phyloP scores from a whole-genome alignment of 1,284 basidiomycete genomes.

The Golubevia pallescens region DNA sequence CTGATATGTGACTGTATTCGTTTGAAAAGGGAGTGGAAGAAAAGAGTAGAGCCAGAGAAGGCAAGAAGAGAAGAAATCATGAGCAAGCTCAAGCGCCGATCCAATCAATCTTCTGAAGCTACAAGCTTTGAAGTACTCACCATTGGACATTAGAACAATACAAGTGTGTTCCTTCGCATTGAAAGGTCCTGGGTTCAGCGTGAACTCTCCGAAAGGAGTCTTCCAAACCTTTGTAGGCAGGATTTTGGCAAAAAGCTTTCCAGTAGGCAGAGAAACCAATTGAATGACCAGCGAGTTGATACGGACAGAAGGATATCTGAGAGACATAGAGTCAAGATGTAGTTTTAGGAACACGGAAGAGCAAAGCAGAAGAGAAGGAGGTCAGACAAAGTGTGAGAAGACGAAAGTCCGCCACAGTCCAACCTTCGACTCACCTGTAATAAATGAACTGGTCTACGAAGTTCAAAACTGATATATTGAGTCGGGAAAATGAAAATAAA shows the following conservation, averaged over 20 bases:
- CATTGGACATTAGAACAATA: constrained; percentile 13
- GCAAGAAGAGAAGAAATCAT: too few species aligned
- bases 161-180: constrained; percentile 10
- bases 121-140: too few species aligned
- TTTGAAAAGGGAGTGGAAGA: too few species aligned
- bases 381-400: not conserved
- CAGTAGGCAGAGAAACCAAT: constrained; percentile 5
- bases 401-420: too few species aligned
- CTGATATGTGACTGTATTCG: too few species aligned
- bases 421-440: too few species aligned
- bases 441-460: not conserved
- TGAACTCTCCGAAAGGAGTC: not conserved
- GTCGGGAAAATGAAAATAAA: not conserved
- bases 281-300: constrained; percentile 8
- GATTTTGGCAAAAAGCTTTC: constrained; percentile 2
- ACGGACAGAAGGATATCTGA: constrained; percentile 7
- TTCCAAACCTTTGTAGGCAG: not conserved
- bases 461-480: not conserved
- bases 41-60: too few species aligned
- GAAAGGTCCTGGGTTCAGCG: constrained; percentile 12
- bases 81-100: not conserved
- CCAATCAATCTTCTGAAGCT: not conserved
- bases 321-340: too few species aligned
- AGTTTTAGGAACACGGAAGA: too few species aligned
- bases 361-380: not conserved